Evolutionary conservation across 2,329 filamentous ascomycete species (phyloP).

Genomic region (Pleomassaria siparia): DNA sequence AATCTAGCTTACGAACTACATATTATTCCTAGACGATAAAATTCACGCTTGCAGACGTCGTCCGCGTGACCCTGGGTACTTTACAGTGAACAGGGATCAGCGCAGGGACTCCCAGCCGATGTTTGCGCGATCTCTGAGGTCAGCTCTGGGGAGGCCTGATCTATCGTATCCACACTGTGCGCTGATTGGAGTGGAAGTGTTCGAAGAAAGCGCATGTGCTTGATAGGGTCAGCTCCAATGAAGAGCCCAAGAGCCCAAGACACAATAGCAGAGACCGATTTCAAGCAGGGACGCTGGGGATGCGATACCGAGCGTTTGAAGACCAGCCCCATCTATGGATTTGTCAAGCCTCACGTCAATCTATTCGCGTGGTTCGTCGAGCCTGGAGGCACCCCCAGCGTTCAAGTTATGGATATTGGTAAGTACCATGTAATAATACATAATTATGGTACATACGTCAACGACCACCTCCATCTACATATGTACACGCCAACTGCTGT

Average conservation of each 20-base stretch:
- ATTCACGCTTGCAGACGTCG: no score
- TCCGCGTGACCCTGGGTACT: background rate
- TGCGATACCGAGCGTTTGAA: constrained; percentile 27
- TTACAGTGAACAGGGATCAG: background rate
- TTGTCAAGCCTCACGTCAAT: constrained; percentile 11
- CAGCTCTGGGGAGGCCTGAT: background rate
- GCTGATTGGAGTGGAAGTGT: background rate
- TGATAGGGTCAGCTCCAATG: background rate
- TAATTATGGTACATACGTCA: no score
- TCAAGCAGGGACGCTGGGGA: constrained; percentile 27
- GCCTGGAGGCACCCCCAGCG: constrained; percentile 15
- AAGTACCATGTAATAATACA: no score
- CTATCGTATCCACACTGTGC: background rate
- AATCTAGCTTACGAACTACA: no score
- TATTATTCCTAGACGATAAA: no score
- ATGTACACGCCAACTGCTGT: background rate
- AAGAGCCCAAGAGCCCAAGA: background rate
- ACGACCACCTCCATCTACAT: constrained; percentile 1
- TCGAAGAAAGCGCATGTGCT: background rate
- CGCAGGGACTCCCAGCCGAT: background rate
- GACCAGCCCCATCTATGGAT: constrained; percentile 40
- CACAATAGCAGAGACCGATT: constrained; percentile 17
- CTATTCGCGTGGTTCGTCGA: constrained; percentile 19
- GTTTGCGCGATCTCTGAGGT: background rate
- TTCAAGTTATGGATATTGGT: constrained; percentile 5